Evolutionary conservation across 352 stramenopile genomes (phyloP), one percentile per base, ranked within the genome.

Genomic region (Bremia lactucae): DNA sequence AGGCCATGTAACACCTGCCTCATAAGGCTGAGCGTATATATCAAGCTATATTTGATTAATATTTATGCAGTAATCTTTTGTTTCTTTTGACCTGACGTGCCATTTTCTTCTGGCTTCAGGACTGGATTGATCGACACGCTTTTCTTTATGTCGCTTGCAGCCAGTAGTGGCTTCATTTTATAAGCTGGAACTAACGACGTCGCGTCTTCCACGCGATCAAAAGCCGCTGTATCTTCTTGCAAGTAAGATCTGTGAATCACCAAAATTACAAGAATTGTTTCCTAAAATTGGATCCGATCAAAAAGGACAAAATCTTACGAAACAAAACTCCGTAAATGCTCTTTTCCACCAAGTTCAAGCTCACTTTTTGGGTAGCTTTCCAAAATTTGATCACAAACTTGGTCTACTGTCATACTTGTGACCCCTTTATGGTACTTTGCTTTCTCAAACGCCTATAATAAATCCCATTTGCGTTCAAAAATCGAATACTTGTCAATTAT

Each of bases 291-390:
- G 11, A 6, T 49, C 18, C 6, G 35, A n/a, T 13, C 31, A 37
- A 18, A 26, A 28, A 0, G 21, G 34, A 14, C 42, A 45, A 25
- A 34, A 51, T 45, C 70, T 52, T 56, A 90, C 76, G 59, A 72
- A 46, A 89, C 59, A 42, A 91, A 87, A 23, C 49, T 49, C 19
- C 44, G 55, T 15, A 91, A 42, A 48, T 84, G 83, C n/a, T 73
- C 66, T 31, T 68, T 67, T 18, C 79, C 79, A 33, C 79, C 79
- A 1, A 91, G 62, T 47, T 91, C 79, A 35, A 63, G 59, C 39
- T 88, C 76, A 31, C 76, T 87, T 42, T 78, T 77, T 26, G 72
- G 62, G 45, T 70, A 91, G 29, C 70, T 67, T 18, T 85, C 78
- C 20, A 87, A 55, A 48, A 91, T 82, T 59, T 87, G 70, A 45